Evolutionary conservation across 495 filamentous ascomycete species (phyloP).

Genomic region (Penicillium daleae): DNA sequence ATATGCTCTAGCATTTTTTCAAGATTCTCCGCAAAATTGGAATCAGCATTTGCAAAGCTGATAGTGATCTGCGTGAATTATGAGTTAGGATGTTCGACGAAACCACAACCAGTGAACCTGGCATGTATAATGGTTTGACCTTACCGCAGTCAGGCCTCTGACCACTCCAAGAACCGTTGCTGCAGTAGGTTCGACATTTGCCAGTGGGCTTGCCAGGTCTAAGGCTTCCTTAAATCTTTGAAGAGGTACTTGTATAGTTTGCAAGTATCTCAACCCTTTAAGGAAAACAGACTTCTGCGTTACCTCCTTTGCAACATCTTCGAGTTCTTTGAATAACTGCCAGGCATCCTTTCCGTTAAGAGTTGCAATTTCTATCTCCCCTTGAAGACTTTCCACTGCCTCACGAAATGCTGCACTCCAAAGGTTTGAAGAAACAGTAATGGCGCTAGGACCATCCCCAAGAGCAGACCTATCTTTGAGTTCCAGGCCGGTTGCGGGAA

Average conservation of each 20-base stretch:
- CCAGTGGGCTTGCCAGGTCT: constrained; percentile 23
- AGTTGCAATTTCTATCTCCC: too few species aligned
- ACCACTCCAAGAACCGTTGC: constrained; percentile 24
- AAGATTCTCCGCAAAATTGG: not conserved
- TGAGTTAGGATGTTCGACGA: not conserved
- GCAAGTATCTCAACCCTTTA: not conserved
- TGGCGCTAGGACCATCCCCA: too few species aligned
- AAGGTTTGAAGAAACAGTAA: too few species aligned
- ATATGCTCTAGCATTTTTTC: not conserved
- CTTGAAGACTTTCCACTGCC: too few species aligned
- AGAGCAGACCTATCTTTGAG: too few species aligned
- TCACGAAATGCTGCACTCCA: too few species aligned
- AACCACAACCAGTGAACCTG: constrained; percentile 2
- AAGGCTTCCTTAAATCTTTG: constrained; percentile 23
- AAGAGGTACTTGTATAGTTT: constrained; percentile 5
- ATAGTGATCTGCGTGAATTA: constrained; percentile 3
- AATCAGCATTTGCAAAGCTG: not conserved
- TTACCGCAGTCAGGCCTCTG: constrained; percentile 25
- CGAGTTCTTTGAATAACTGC: constrained; percentile 9
- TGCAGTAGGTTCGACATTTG: constrained; percentile 20
- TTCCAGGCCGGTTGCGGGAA: too few species aligned
- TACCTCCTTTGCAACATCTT: not conserved
- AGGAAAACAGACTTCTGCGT: not conserved
- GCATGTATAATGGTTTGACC: constrained; percentile 11
- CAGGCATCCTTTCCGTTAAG: too few species aligned